These are phyloP conservation scores for Voacanga thouarsii DNA, from an alignment of 257 asterid species.

Conservation along the genomic window DNA sequence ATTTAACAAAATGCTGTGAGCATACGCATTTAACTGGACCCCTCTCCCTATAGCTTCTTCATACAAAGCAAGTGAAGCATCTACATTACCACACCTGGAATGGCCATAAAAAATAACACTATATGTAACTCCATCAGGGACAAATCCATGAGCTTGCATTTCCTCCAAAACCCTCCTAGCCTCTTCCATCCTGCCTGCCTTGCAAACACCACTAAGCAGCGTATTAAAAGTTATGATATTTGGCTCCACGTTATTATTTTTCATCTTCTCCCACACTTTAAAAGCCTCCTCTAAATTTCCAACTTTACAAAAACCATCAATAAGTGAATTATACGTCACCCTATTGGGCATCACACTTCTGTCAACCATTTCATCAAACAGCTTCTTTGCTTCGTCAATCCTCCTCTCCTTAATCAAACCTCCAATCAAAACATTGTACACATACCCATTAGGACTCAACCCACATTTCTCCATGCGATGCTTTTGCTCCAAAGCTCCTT, in stretches of 20 bases:
- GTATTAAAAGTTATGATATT: slow-evolving; percentile 65
- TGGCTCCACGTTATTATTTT: slow-evolving; percentile 44
- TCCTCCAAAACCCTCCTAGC: slow-evolving; percentile 50
- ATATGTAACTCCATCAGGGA: slow-evolving; percentile 64
- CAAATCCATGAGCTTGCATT: slow-evolving; percentile 54
- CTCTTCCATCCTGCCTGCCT: slow-evolving; percentile 65
- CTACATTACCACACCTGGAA: slow-evolving; percentile 47
- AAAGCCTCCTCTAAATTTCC: slow-evolving; percentile 62
- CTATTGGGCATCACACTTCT: slow-evolving; percentile 44
- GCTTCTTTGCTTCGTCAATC: slow-evolving; percentile 52
- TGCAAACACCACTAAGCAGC: slow-evolving; percentile 64
- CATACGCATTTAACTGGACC: slow-evolving; percentile 41
- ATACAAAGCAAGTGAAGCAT: slow-evolving; percentile 51
- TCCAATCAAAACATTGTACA: slow-evolving; percentile 74
- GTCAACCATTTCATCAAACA: slow-evolving; percentile 72
- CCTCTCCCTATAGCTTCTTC: slow-evolving; percentile 52
- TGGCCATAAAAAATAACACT: slow-evolving; percentile 67
- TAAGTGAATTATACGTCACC: slow-evolving; percentile 66
- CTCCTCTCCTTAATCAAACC: slow-evolving; percentile 74
- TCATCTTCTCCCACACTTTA: slow-evolving; percentile 53
- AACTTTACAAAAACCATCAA: slow-evolving; percentile 73
- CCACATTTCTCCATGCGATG: slow-evolving; percentile 43
- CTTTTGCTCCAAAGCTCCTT: slow-evolving; percentile 47
- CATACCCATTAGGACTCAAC: slow-evolving; percentile 46
- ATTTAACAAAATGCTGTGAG: slow-evolving; percentile 54